phyloP scores from a whole-genome alignment of 2,329 filamentous ascomycete species.

The Neurospora sp. region DNA sequence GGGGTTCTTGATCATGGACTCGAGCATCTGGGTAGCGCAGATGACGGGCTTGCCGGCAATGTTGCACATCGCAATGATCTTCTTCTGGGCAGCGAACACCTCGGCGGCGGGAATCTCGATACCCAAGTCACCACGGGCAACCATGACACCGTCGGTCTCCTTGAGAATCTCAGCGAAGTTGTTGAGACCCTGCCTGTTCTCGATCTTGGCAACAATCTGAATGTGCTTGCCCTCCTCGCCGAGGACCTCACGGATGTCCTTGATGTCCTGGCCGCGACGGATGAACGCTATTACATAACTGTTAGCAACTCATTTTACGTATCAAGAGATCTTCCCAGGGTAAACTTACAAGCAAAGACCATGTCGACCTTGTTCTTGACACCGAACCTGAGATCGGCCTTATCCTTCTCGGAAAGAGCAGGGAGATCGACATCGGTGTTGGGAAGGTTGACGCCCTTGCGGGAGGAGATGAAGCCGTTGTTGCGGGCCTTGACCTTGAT shows the following conservation, averaged over 20 bases:
- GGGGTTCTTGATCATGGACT: constrained; percentile 99
- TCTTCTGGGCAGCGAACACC: constrained; percentile 99
- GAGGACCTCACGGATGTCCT: constrained; percentile 81
- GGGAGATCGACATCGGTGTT: constrained; percentile 98
- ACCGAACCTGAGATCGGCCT: constrained; percentile 85
- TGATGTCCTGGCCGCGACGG: constrained; percentile 86
- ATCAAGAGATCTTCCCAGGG: not conserved
- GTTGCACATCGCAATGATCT: constrained; percentile 99
- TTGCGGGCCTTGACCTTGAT: constrained; percentile 81
- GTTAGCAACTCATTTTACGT: not conserved
- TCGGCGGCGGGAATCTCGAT: constrained; percentile 98
- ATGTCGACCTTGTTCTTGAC: constrained; percentile 99
- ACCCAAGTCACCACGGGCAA: constrained; percentile 94
- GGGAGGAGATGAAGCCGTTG: constrained; percentile 97
- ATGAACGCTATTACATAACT: constrained; percentile 57
- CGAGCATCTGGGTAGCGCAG: constrained; percentile 98
- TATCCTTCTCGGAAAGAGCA: constrained; percentile 95
- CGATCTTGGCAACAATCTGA: constrained; percentile 99
- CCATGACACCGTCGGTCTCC: constrained; percentile 99
- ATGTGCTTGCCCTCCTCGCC: constrained; percentile 90
- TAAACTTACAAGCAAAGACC: constrained; percentile 66
- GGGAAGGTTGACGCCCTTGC: constrained; percentile 98
- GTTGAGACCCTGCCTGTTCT: constrained; percentile 99
- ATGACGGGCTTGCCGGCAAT: constrained; percentile 97
- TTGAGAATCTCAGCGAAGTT: constrained; percentile 97